Evolutionary conservation across 805 yeast genomes (phyloP), one percentile per base, ranked within the genome.

Genomic region (Myxozyma lipomycoides): DNA sequence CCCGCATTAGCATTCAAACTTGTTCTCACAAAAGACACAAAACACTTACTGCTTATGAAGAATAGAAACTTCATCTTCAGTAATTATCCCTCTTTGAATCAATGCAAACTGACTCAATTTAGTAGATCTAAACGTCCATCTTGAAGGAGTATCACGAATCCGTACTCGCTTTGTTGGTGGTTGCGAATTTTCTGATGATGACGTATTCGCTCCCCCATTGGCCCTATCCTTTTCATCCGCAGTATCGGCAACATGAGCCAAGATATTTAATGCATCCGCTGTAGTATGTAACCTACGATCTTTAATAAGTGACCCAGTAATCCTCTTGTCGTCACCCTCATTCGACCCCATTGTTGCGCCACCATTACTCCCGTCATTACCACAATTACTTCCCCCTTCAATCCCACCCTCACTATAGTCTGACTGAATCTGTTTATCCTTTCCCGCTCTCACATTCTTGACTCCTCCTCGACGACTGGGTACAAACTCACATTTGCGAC

Each of bases 401-500:
- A 43, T 43, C 22, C 48, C 52, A 1, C 19, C 15, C 10, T 41
- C 49, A 10, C 23, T 37, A 12, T 46, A 51, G 6, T 47, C 55
- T 4, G 38, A 37, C 10, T 12, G 36, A 10, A 24, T 35, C 38
- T 40, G 52, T 47, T 56, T 46, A 64, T 56, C 59, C 47, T 61
- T 64, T 24, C 72, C 73, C 10, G 66, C 62, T 0, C 63, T 48
- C 17, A 73, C 71, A 46, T 70, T 70, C 37, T 63, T 65, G 24
- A 67, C 66, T 1, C 79, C 78, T 17, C 84, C 83, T 54, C 85
- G 71, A 40, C 78, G 70, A 40, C 77, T 72, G 25, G 78, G 81
- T n/a, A 76, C 76, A 56, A 86, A 81, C 15, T 83, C 81, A 68
- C 98, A 90, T 59, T 83, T 88, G 58, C 78, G 79, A 15, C 95